Percentiles rank a stretch among this genome's conserved stretches.
These are phyloP conservation scores for Wickerhamomyces bovis DNA, from an alignment of 805 yeast genomes.

Conservation along the genomic window DNA sequence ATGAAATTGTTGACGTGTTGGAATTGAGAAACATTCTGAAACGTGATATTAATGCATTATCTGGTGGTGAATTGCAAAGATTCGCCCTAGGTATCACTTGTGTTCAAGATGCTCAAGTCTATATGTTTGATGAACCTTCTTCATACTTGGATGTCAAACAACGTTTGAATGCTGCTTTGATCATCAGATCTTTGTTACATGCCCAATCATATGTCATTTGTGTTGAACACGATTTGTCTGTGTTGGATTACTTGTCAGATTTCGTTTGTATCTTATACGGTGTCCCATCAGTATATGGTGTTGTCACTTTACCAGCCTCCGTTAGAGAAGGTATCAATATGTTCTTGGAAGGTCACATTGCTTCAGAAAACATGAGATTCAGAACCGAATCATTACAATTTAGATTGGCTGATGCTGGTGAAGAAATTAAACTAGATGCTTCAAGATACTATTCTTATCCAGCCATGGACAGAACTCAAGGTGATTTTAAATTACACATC, in stretches of 20 bases:
- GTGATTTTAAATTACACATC: slow-evolving; percentile 84
- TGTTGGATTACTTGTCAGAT: slow-evolving; percentile 93
- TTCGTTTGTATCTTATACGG: slow-evolving; percentile 96
- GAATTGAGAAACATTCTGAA: slow-evolving; percentile 71
- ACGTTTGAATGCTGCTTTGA: slow-evolving; percentile 94
- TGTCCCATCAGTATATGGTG: slow-evolving; percentile 98
- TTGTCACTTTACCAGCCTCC: slow-evolving; percentile 91
- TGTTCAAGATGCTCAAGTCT: slow-evolving; percentile 90
- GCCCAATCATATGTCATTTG: slow-evolving; percentile 84
- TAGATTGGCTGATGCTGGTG: slow-evolving; percentile 86
- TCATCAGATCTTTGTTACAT: slow-evolving; percentile 78
- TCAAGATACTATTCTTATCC: slow-evolving; percentile 76
- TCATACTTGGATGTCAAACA: slow-evolving; percentile 98
- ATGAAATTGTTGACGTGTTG: slow-evolving; percentile 58
- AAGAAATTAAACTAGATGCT: slow-evolving; percentile 68
- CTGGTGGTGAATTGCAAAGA: slow-evolving; percentile 99
- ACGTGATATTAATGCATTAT: slow-evolving; percentile 84
- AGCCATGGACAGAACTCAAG: slow-evolving; percentile 83
- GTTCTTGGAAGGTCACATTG: slow-evolving; percentile 96
- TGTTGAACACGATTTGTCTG: slow-evolving; percentile 98
- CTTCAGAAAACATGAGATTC: slow-evolving; percentile 93
- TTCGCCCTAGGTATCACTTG: slow-evolving; percentile 97
- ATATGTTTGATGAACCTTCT: slow-evolving; percentile 99
- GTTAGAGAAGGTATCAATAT: slow-evolving; percentile 99
- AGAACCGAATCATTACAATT: slow-evolving; percentile 94